Evolutionary conservation across 2,329 filamentous ascomycete species (phyloP).

Genomic region (Pseudogymnoascus destructans): DNA sequence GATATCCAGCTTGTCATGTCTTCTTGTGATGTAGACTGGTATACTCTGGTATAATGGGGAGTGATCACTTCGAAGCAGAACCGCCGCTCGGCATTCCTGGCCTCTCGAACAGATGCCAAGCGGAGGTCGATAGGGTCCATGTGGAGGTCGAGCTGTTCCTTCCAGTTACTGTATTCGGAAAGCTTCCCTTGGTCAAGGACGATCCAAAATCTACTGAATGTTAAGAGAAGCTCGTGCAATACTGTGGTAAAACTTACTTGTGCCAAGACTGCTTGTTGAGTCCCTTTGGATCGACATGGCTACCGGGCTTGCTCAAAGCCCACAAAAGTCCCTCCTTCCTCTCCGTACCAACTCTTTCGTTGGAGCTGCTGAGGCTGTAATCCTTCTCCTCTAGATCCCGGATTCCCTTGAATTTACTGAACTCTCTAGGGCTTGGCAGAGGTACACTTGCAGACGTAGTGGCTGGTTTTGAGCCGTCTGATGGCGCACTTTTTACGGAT

Average conservation of each 20-base stretch:
- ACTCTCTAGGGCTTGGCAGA: constrained; percentile 26
- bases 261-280: constrained; percentile 98
- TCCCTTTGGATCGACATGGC: constrained; percentile 87
- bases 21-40: constrained; percentile 94
- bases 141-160: constrained; percentile 88
- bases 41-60: constrained; percentile 87
- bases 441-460: constrained; percentile 35
- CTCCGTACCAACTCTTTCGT: constrained; percentile 50
- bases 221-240: constrained; percentile 24
- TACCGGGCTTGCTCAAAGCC: constrained; percentile 84
- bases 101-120: constrained; percentile 93
- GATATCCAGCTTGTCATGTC: constrained; percentile 96
- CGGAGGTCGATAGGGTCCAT: constrained; percentile 96
- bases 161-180: constrained; percentile 99
- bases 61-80: constrained; percentile 99
- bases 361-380: constrained; percentile 32
- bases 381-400: constrained; percentile 83
- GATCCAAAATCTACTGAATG: constrained; percentile 71
- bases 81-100: constrained; percentile 80
- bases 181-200: constrained; percentile 93
- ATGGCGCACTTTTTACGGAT: constrained; percentile 26
- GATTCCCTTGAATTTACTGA: constrained; percentile 71
- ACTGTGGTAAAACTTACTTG: constrained; percentile 51
- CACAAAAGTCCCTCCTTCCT: constrained; percentile 90
- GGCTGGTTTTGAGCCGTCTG: constrained; percentile 41